phyloP scores from a whole-genome alignment of 2,329 filamentous ascomycete species.

The Pseudogymnoascus sp. region DNA sequence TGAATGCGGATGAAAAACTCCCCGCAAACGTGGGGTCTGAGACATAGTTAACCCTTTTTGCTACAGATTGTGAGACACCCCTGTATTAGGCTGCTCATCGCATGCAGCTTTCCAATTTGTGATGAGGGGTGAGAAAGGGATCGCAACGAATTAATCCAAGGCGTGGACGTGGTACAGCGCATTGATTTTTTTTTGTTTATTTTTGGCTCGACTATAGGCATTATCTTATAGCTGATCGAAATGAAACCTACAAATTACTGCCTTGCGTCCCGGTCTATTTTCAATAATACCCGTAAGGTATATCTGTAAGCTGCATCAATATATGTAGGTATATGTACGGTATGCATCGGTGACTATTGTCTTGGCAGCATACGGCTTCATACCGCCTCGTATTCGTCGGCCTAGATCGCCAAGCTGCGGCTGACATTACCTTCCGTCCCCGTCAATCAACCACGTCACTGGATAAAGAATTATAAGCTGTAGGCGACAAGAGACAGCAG shows the following conservation, averaged over 20 bases:
- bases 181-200: background rate
- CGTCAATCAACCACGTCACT: background rate
- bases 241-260: background rate
- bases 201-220: background rate
- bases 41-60: background rate
- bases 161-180: background rate
- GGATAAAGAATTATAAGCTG: background rate
- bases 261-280: background rate
- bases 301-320: background rate
- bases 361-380: slow-evolving; percentile 4
- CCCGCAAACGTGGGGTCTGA: background rate
- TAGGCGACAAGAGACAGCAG: background rate
- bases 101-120: background rate
- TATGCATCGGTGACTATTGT: slow-evolving; percentile 3
- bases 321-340: background rate
- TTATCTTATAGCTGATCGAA: background rate
- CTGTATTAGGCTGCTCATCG: background rate
- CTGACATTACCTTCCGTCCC: background rate
- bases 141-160: background rate
- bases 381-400: slow-evolving; percentile 7
- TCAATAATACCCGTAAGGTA: background rate
- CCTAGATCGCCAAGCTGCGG: background rate
- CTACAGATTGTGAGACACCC: background rate
- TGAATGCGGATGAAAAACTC: background rate
- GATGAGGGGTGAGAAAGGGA: background rate